Conservation (phyloP, 768 basidiomycete genomes). For the Suillus ampliporus region DNA sequence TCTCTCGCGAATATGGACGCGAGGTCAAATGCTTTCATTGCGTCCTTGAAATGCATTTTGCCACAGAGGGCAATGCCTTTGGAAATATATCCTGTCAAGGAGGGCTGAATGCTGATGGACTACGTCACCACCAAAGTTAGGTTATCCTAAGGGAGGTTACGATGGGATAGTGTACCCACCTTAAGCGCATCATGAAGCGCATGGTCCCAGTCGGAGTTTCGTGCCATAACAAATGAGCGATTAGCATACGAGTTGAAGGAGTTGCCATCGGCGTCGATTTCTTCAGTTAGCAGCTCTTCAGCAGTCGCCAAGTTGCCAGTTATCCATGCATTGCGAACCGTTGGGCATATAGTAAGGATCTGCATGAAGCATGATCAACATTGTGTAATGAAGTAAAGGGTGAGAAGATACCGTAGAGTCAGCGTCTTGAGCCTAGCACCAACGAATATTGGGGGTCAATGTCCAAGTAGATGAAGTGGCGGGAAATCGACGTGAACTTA, state of each 20-base stretch:
- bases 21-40: conserved; percentile 1
- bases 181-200: neutral
- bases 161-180: neutral
- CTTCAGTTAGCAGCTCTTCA: neutral
- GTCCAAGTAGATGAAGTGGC: neutral
- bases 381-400: neutral
- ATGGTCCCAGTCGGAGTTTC: neutral
- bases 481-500: neutral
- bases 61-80: conserved; percentile 7
- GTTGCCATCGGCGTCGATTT: neutral
- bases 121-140: neutral
- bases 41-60: neutral
- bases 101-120: neutral
- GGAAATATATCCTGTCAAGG: neutral
- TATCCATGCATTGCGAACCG: neutral
- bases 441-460: neutral
- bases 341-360: neutral
- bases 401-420: neutral
- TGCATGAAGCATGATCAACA: neutral
- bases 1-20: neutral
- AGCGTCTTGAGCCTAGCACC: neutral
- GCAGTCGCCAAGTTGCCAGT: neutral
- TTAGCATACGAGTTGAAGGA: neutral
- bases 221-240: neutral
- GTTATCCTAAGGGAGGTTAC: neutral